phyloP scores from a whole-genome alignment of 495 filamentous ascomycete species.

The Neurospora sp. region DNA sequence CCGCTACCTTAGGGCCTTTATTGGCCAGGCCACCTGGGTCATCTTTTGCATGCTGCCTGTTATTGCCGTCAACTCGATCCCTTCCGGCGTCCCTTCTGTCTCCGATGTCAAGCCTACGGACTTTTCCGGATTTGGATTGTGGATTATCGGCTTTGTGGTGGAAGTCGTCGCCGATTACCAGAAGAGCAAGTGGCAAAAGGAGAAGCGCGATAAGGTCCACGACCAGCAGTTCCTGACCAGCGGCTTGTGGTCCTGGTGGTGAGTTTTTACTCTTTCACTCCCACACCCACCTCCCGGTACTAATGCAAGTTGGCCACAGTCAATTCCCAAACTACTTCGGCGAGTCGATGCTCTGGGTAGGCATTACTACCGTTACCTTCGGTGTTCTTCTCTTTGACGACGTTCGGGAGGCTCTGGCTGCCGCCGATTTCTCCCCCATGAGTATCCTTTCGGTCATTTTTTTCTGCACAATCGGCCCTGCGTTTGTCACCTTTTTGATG shows the following conservation, averaged over 20 bases:
- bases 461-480: slow-evolving; percentile 48
- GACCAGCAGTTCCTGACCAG: slow-evolving; percentile 50
- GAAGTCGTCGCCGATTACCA: slow-evolving; percentile 52
- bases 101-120: slow-evolving; percentile 34
- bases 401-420: slow-evolving; percentile 37
- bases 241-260: slow-evolving; percentile 46
- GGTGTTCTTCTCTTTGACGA: slow-evolving; percentile 37
- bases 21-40: slow-evolving; percentile 53
- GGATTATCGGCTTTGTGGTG: slow-evolving; percentile 43
- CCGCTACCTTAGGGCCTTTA: slow-evolving; percentile 45
- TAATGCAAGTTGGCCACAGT: slow-evolving; percentile 15
- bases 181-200: slow-evolving; percentile 45
- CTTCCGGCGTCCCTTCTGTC: slow-evolving; percentile 36
- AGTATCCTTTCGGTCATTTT: slow-evolving; percentile 30
- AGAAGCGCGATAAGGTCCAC: slow-evolving; percentile 49
- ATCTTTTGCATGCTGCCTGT: slow-evolving; percentile 52
- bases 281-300: background rate
- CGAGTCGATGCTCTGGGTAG: slow-evolving; percentile 54
- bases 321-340: slow-evolving; percentile 62
- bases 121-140: slow-evolving; percentile 44
- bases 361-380: slow-evolving; percentile 36
- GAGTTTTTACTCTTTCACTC: background rate
- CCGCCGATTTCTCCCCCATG: slow-evolving; percentile 10
- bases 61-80: slow-evolving; percentile 48
- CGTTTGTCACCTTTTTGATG: slow-evolving; percentile 51